Evolutionary conservation across 2,329 filamentous ascomycete genomes (phyloP), one percentile per base, ranked within the genome.

Genomic region (Neoscytalidium dimidiatum): DNA sequence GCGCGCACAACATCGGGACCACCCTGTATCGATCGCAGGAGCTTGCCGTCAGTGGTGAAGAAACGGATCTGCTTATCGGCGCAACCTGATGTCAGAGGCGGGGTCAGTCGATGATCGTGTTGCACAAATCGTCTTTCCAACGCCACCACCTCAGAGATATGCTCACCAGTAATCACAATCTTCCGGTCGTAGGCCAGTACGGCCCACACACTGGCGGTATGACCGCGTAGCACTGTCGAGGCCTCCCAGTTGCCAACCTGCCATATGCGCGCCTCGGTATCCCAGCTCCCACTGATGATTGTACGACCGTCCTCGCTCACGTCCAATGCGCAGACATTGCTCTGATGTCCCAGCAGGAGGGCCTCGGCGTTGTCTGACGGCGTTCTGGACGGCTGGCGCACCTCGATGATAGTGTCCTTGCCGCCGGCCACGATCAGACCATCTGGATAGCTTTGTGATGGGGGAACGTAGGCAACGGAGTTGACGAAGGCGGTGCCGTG

Each of bases 231-330:
- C 52, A 90, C 81, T 33, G 88, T 74, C 68, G 91, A 86, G 9
- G 86, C 86, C 73, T 96, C 92, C 92, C 94, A 97, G 69, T 90
- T 93, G 44, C 87, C 86, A n/a, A 95, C 82, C 68, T 84, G 85
- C 95, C 95, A 99, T 61, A 98, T 81, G 63, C 92, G 89, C 29
- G 92, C 94, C 68, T 93, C 90, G 31, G 87, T 87, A 77, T 99
- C 95, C 95, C 95, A 99, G 71, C 94, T 92, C 33, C 94, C 95
- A 69, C 94, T 98, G 52, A 97, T 89, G 44, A 98, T 84, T 75
- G 88, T 92, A 51, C 81, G 86, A 1, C 89, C 90, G 66, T 88
- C 85, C 0, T 90, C 86, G 58, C 89, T 90, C 17, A 92, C 89
- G 72, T 96, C 92, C 49, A 99, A 80, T 8, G 94, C 86, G 76